Conservation (phyloP, 805 yeast species). For the Candida verbasci region DNA sequence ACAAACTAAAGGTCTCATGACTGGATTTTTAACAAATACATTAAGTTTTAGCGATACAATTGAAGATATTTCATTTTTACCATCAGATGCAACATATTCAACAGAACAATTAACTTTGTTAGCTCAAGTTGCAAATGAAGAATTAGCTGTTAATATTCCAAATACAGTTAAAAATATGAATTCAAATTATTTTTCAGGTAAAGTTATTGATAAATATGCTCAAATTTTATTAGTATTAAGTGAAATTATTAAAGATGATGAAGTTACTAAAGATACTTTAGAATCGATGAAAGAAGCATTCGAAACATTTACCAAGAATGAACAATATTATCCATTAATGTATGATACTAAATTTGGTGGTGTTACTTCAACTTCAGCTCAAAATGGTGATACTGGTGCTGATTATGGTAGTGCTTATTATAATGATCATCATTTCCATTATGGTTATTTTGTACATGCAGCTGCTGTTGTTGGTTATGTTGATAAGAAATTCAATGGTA, state of each 20-base stretch:
- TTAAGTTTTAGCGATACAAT: slow-evolving; percentile 37
- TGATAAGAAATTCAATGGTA: slow-evolving; percentile 49
- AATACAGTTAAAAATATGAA: slow-evolving; percentile 31
- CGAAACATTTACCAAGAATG: slow-evolving; percentile 32
- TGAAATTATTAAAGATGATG: slow-evolving; percentile 44
- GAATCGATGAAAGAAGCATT: slow-evolving; percentile 41
- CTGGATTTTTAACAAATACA: slow-evolving; percentile 38
- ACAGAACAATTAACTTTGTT: slow-evolving; percentile 39
- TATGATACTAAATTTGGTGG: slow-evolving; percentile 57
- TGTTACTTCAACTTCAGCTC: slow-evolving; percentile 48
- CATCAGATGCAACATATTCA: slow-evolving; percentile 35
- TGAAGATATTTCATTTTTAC: slow-evolving; percentile 39
- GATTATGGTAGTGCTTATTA: slow-evolving; percentile 74
- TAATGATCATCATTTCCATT: slow-evolving; percentile 87
- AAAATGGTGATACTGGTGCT: slow-evolving; percentile 40
- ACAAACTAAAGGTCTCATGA: slow-evolving; percentile 49
- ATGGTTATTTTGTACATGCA: slow-evolving; percentile 77
- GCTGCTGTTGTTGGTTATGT: slow-evolving; percentile 75
- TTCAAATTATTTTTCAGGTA: slow-evolving; percentile 51
- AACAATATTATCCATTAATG: slow-evolving; percentile 46
- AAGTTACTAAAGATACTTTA: slow-evolving; percentile 31
- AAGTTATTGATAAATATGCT: slow-evolving; percentile 53
- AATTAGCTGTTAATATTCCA: slow-evolving; percentile 44
- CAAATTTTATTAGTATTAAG: slow-evolving; percentile 49
- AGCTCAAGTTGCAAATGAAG: slow-evolving; percentile 43